phyloP scores from a whole-genome alignment of 192 early-diverging fungal species.

The Hyaloraphidium curvatum region DNA sequence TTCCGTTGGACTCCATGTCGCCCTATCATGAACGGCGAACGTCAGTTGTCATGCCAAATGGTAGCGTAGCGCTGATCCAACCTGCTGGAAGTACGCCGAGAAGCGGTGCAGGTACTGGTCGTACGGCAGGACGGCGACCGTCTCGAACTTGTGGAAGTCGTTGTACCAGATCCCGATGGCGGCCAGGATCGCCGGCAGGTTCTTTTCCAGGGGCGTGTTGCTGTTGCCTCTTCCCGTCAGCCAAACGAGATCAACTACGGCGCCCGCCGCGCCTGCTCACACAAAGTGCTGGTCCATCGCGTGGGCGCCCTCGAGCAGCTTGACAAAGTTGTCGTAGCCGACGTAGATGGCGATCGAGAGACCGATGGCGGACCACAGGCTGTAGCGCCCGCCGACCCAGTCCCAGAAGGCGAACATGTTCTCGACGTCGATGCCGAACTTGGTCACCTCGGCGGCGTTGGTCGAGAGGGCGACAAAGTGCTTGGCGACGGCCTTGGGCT shows the following conservation, averaged over 20 bases:
- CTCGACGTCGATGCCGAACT: slow-evolving; percentile 79
- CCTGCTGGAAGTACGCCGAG: slow-evolving; percentile 96
- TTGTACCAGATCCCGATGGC: slow-evolving; percentile 95
- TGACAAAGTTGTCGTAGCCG: slow-evolving; percentile 84
- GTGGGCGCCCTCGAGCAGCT: slow-evolving; percentile 75
- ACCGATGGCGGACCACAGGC: slow-evolving; percentile 97
- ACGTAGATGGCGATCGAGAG: slow-evolving; percentile 90
- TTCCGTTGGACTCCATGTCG: slow-evolving; percentile 99
- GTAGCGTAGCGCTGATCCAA: slow-evolving; percentile 6
- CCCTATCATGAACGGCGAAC: slow-evolving; percentile 28
- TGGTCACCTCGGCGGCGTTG: slow-evolving; percentile 69
- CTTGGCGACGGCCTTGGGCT: slow-evolving; percentile 73
- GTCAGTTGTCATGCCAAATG: neutral
- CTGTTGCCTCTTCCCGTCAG: slow-evolving; percentile 8
- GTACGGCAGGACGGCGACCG: slow-evolving; percentile 87
- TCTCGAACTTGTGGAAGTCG: slow-evolving; percentile 91
- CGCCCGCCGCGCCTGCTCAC: neutral
- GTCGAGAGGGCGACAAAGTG: slow-evolving; percentile 98
- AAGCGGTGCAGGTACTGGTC: slow-evolving; percentile 98
- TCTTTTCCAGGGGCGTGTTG: slow-evolving; percentile 75
- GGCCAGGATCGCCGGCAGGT: slow-evolving; percentile 78
- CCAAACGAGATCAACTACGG: neutral
- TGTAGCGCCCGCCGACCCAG: slow-evolving; percentile 98
- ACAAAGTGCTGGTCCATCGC: slow-evolving; percentile 93
- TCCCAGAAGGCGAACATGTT: slow-evolving; percentile 99